Evolutionary conservation across 768 basidiomycete species (phyloP).

Genomic region (Podaxis sp.): DNA sequence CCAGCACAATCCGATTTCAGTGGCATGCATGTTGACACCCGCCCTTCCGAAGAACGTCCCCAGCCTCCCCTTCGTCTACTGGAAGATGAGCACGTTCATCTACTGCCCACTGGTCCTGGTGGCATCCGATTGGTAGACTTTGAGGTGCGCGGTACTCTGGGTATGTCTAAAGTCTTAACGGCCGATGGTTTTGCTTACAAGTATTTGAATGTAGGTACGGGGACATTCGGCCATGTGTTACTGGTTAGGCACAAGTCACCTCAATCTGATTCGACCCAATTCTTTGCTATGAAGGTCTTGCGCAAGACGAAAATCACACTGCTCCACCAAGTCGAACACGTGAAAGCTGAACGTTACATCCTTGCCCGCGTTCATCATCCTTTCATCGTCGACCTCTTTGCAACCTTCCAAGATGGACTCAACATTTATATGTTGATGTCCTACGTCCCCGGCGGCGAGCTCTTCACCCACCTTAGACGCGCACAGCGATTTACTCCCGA

Average conservation of each 20-base stretch:
- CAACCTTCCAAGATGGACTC: constrained; percentile 90
- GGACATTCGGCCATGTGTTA: constrained; percentile 92
- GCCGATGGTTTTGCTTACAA: constrained; percentile 3
- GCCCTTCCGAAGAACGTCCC: constrained; percentile 4
- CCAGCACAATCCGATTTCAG: constrained; percentile 9
- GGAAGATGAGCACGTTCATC: constrained; percentile 67
- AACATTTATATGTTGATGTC: constrained; percentile 99
- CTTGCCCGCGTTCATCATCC: constrained; percentile 89
- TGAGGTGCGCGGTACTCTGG: constrained; percentile 65
- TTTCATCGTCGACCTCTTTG: constrained; percentile 95
- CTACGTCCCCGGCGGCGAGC: constrained; percentile 93
- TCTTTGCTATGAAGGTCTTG: constrained; percentile 88
- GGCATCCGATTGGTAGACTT: constrained; percentile 74
- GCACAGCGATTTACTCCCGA: constrained; percentile 95
- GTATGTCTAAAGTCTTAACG: constrained; percentile 8
- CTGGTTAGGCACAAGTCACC: constrained; percentile 73
- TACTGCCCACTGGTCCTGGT: constrained; percentile 48
- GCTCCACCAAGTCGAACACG: constrained; percentile 95
- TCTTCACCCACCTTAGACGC: constrained; percentile 93
- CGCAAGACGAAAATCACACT: constrained; percentile 83
- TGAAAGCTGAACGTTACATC: constrained; percentile 94
- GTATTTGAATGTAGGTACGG: constrained; percentile 60
- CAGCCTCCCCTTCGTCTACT: constrained; percentile 51
- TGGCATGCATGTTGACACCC: constrained; percentile 7
- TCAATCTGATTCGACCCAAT: constrained; percentile 46